Conservation (phyloP, 1,284 basidiomycete species). For the Ustilago trichophora region DNA sequence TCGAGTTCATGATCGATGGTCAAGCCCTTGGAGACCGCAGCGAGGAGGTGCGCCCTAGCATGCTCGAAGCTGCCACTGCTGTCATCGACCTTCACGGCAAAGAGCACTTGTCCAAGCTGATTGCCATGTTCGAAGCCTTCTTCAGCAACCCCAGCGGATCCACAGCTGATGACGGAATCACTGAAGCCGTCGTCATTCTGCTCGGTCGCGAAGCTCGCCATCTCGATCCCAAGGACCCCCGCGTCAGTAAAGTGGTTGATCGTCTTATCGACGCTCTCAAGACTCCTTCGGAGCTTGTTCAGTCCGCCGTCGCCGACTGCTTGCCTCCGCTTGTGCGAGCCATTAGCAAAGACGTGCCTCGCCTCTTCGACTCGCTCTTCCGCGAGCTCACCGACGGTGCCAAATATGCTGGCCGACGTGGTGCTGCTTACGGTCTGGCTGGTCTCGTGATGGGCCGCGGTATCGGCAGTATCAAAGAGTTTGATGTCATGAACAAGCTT, state of each 20-base stretch:
- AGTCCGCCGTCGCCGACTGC: slow-evolving; percentile 90
- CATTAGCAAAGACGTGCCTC: slow-evolving; percentile 72
- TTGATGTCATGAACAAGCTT: slow-evolving; percentile 79
- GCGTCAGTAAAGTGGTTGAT: slow-evolving; percentile 75
- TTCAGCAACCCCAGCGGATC: slow-evolving; percentile 70
- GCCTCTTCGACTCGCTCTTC: slow-evolving; percentile 75
- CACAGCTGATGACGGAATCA: slow-evolving; percentile 69
- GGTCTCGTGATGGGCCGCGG: slow-evolving; percentile 91
- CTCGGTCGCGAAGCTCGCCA: slow-evolving; percentile 93
- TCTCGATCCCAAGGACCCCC: slow-evolving; percentile 73
- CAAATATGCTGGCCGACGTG: slow-evolving; percentile 90
- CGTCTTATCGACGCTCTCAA: slow-evolving; percentile 89
- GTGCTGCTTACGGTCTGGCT: slow-evolving; percentile 94
- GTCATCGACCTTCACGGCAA: slow-evolving; percentile 87
- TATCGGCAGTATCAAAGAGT: slow-evolving; percentile 84
- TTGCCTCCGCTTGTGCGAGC: slow-evolving; percentile 84
- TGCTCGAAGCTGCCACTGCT: slow-evolving; percentile 84
- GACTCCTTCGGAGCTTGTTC: slow-evolving; percentile 95
- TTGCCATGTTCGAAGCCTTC: slow-evolving; percentile 84
- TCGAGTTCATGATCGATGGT: slow-evolving; percentile 84
- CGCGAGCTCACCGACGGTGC: slow-evolving; percentile 71
- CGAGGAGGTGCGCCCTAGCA: slow-evolving; percentile 81
- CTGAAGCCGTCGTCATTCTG: slow-evolving; percentile 93
- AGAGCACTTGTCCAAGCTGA: slow-evolving; percentile 77
- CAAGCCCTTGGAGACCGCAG: slow-evolving; percentile 88